Evolutionary conservation across 2,329 filamentous ascomycete genomes (phyloP), one percentile per base, ranked within the genome.

Genomic region (Penicillium decumbens): DNA sequence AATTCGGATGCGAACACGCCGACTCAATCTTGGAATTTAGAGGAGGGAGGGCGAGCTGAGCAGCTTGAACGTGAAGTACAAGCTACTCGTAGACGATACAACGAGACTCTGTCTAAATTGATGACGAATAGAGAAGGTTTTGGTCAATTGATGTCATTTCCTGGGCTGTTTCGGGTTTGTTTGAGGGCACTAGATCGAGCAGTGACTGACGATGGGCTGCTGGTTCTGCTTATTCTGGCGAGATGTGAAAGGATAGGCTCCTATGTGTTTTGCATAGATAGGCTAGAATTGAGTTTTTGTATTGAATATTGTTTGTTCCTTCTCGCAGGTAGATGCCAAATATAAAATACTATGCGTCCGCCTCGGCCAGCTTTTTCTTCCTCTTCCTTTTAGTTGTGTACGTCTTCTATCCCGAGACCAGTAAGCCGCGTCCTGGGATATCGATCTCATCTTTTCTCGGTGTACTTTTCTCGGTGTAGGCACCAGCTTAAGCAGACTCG

Each of bases 271-370:
- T 7, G n/a, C 13, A 32, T n/a, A 4, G 25, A 32, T n/a, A 32
- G 29, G n/a, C 29, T 32, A 32, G 12, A 5, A 6, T 32, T 27
- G 25, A 3, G 25, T 4, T 27, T 27, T 27, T 27, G 6, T 27
- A 27, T 27, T 27, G 25, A 27, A 27, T 6, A 27, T 61, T 9
- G 68, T 70, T 40, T 40, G 57, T 68, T 23, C 66, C 66, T 4
- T 23, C 20, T 23, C 20, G 20, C 15, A 18, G 15, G 15, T 18
- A 1, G 15, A 18, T 2, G 15, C 15, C 15, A 18, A 18, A 18
- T 18, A 18, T 18, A 18, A 18, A 18, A 2, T 18, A 1, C 15
- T 18, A 18, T 18, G 15, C 15, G 15, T 18, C 15, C 15, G 15
- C 15, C 15, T 18, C 15, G 15, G 15, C 15, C 15, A 18, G 15